These are phyloP conservation scores for Dalbergia cochinchinensis DNA, from an alignment of 306 rosid species.

Conservation along the genomic window DNA sequence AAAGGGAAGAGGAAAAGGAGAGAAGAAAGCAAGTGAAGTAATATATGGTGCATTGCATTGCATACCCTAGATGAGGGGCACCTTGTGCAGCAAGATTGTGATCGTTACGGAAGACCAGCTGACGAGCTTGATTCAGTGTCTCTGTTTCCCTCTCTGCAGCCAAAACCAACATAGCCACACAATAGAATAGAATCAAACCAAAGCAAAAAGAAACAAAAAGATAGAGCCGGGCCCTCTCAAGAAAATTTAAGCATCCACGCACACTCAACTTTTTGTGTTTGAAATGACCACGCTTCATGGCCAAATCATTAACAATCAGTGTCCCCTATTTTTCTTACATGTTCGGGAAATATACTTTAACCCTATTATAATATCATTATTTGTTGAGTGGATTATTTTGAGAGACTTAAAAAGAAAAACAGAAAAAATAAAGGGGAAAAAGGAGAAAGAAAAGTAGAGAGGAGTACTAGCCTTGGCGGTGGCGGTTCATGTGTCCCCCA, in stretches of 20 bases:
- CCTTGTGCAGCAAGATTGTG: constrained; percentile 65
- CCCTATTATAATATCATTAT: neutral
- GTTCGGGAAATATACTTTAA: neutral
- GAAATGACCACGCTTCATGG: constrained; percentile 61
- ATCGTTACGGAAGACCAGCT: constrained; percentile 87
- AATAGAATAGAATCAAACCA: constrained; percentile 48
- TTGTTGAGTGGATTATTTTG: neutral
- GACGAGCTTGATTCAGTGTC: constrained; percentile 95
- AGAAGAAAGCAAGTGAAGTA: neutral
- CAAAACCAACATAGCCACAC: neutral
- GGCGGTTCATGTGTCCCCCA: constrained; percentile 99
- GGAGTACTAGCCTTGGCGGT: constrained; percentile 88
- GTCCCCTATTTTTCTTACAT: neutral
- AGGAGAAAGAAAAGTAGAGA: neutral
- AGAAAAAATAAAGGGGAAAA: no score
- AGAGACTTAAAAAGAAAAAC: no score
- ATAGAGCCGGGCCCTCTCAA: neutral
- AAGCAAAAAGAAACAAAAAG: constrained; percentile 7
- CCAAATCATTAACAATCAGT: constrained; percentile 48
- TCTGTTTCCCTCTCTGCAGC: constrained; percentile 97
- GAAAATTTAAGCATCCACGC: constrained; percentile 30
- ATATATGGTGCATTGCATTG: neutral
- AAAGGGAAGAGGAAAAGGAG: neutral
- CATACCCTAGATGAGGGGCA: constrained; percentile 82
- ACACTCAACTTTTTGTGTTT: constrained; percentile 29